phyloP scores from a whole-genome alignment of 352 stramenopile genomes.

The Globisporangium nagaii region DNA sequence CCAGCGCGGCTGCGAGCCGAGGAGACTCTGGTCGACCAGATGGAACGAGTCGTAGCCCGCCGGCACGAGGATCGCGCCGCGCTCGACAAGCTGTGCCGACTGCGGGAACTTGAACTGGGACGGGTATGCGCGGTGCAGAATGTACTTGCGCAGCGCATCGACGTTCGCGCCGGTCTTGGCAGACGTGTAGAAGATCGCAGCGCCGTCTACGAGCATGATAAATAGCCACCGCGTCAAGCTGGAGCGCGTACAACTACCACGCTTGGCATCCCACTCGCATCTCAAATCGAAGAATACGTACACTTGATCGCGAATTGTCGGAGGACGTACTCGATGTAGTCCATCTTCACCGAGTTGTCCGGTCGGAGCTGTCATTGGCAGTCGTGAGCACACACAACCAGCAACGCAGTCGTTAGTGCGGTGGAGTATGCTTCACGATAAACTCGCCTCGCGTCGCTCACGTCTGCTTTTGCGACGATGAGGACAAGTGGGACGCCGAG shows the following conservation, averaged over 20 bases:
- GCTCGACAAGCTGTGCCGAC: conserved; percentile 69
- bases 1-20: conserved; percentile 74
- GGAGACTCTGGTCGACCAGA: conserved; percentile 68
- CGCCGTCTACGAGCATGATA: conserved; percentile 36
- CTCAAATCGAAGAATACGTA: too few relatives aligned
- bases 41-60: conserved; percentile 75
- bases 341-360: conserved; percentile 82
- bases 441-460: too few relatives aligned
- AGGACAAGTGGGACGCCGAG: conserved; percentile 68
- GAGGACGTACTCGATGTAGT: conserved; percentile 79
- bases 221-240: background rate
- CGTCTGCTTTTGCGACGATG: conserved; percentile 73
- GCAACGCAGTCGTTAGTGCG: too few relatives aligned
- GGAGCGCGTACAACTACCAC: too few relatives aligned
- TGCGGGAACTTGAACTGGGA: conserved; percentile 65
- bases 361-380: conserved; percentile 44
- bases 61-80: conserved; percentile 64
- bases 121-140: conserved; percentile 65
- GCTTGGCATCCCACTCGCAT: too few relatives aligned
- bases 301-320: conserved; percentile 76
- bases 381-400: background rate
- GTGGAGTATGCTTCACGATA: too few relatives aligned
- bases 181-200: conserved; percentile 76
- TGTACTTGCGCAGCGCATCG: conserved; percentile 68
- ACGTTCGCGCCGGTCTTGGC: conserved; percentile 71